These are phyloP conservation scores for Dactylis glomerata DNA, from an alignment of 176 grass and related monocot genomes.

Conservation along the genomic window DNA sequence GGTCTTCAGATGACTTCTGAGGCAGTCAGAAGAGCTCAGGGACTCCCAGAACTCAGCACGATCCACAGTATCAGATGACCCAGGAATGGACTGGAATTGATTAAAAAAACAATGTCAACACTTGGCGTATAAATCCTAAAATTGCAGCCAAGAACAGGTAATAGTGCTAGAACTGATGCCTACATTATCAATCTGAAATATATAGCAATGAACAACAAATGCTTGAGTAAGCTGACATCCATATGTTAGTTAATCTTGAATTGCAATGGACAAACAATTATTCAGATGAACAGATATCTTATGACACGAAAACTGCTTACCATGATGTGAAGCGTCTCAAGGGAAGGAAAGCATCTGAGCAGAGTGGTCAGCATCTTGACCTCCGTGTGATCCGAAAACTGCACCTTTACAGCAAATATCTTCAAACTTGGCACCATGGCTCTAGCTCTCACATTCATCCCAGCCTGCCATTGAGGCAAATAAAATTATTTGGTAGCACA, in stretches of 20 bases:
- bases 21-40: conserved; percentile 3
- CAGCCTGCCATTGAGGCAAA: not conserved
- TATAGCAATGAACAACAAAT: not conserved
- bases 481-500: not conserved
- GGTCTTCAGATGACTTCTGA: conserved; percentile 30
- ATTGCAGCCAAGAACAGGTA: not conserved
- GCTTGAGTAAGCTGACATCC: not conserved
- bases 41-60: conserved; percentile 9
- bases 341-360: conserved; percentile 39
- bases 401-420: conserved; percentile 25
- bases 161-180: not conserved
- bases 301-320: not conserved
- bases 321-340: conserved; percentile 35
- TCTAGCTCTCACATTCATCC: not conserved
- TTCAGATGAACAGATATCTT: not conserved
- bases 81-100: not conserved
- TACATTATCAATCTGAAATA: not conserved
- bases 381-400: not conserved
- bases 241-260: not conserved
- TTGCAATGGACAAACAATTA: not conserved
- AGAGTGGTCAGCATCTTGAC: conserved; percentile 37
- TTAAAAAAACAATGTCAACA: not conserved
- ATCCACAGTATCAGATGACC: not conserved
- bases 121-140: not conserved
- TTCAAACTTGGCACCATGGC: conserved; percentile 29